Evolutionary conservation across 2,329 filamentous ascomycete species (phyloP), one percentile per base, ranked within the genome.

Genomic region (Incumbomyces lentus): DNA sequence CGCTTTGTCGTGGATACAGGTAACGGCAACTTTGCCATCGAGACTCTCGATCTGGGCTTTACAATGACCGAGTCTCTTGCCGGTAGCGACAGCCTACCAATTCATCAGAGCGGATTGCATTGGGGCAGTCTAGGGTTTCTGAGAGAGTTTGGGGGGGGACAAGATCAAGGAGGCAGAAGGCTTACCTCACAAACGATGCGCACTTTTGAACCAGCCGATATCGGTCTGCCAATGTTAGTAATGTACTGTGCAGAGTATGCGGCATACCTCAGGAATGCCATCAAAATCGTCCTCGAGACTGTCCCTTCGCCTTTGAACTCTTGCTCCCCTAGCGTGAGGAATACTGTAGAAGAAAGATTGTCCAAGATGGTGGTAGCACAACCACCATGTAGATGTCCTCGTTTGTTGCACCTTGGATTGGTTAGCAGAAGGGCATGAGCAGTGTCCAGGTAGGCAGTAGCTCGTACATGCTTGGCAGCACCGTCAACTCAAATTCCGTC

Each of bases 291-390:
- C 14, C 54, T 38, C 8, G 44, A 50, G 39, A 57, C 53, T 16
- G 49, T 49, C 4, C 80, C 69, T 33, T 65, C 67, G 47, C 70
- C 65, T 75, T 82, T 84, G 60, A 73, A 78, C 5, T 79, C 81
- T 0, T 75, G 75, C 17, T 66, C 66, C 37, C 73, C 72, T 43
- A 82, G 61, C 32, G 80, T 69, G 8, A 72, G 62, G 11, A 86
- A 62, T 2, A 78, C 68, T 14, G 77, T 60, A 2, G 76, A 77
- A 0, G 83, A 85, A 55, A 76, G 72, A 48, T 75, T 66, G 64
- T 87, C 84, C 54, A 86, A 81, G 3, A 87, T 63, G 0, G 81
- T 81, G 2, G 83, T 75, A 0, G 77, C 71, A 52, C 78, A 81
- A 14, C 54, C 54, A 17, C 55, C 55, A 30, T 57, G 53, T 13